phyloP scores from a whole-genome alignment of 2,329 filamentous ascomycete genomes.

The Aspergillus melleus region DNA sequence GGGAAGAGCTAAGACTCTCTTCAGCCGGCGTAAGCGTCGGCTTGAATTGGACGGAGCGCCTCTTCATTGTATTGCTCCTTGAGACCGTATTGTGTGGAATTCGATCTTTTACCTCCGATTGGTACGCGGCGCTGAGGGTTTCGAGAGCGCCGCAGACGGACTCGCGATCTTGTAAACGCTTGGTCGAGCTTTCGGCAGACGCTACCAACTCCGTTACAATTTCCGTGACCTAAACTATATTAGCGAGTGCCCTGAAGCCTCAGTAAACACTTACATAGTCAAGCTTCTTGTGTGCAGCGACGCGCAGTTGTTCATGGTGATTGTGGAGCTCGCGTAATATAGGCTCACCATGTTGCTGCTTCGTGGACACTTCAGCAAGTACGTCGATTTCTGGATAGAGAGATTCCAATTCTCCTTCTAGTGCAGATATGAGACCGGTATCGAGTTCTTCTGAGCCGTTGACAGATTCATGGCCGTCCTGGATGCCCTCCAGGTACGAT shows the following conservation, averaged over 20 bases:
- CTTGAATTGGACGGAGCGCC: conserved; percentile 26
- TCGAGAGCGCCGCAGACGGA: conserved; percentile 37
- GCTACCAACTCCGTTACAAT: conserved; percentile 35
- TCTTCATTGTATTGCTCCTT: conserved; percentile 28
- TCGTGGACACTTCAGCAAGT: conserved; percentile 43
- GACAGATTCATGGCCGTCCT: conserved; percentile 1
- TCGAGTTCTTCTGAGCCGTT: conserved; percentile 5
- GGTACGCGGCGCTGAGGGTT: conserved; percentile 32
- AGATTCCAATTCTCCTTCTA: conserved; percentile 40
- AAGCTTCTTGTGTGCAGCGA: conserved; percentile 33
- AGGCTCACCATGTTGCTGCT: conserved; percentile 43
- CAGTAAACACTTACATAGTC: conserved; percentile 30
- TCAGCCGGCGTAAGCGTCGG: conserved; percentile 15
- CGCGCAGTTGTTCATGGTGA: conserved; percentile 30
- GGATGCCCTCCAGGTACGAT: conserved; percentile 37
- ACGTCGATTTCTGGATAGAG: conserved; percentile 42
- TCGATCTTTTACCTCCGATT: conserved; percentile 27
- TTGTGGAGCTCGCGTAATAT: conserved; percentile 38
- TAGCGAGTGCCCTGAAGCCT: conserved; percentile 2
- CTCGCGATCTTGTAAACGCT: conserved; percentile 32
- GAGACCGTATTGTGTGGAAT: conserved; percentile 22
- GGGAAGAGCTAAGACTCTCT: conserved; percentile 11
- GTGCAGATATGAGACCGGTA: conserved; percentile 20
- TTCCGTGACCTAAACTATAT: conserved; percentile 31
- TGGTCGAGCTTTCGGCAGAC: conserved; percentile 29